phyloP scores from a whole-genome alignment of 2,329 filamentous ascomycete species.

The Sporothrix mexicana region DNA sequence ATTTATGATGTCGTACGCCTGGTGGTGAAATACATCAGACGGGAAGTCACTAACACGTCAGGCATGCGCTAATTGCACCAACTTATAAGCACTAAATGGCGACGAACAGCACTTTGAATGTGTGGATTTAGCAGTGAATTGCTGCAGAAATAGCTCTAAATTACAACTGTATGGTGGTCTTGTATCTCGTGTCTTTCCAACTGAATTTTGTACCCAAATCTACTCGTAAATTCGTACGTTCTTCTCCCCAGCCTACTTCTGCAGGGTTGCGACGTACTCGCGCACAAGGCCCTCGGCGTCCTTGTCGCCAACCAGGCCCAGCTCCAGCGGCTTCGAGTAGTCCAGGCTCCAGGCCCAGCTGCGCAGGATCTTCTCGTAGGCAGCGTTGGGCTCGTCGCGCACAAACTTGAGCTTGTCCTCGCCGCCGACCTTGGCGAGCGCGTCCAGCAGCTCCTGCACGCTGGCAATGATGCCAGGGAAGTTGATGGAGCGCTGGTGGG shows the following conservation, averaged over 20 bases:
- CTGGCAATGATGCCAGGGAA: slow-evolving; percentile 63
- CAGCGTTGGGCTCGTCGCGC: slow-evolving; percentile 60
- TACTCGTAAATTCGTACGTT: too few relatives aligned
- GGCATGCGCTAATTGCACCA: background rate
- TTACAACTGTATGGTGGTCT: slow-evolving; percentile 12
- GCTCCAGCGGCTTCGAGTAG: slow-evolving; percentile 54
- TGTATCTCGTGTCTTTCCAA: slow-evolving; percentile 23
- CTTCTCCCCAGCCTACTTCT: slow-evolving; percentile 29
- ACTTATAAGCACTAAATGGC: background rate
- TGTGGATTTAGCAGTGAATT: background rate
- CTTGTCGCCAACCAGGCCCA: slow-evolving; percentile 59
- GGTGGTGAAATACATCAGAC: too few relatives aligned
- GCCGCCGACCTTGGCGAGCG: slow-evolving; percentile 60
- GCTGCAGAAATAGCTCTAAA: slow-evolving; percentile 7
- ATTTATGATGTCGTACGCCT: slow-evolving; percentile 14
- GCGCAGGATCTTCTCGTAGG: slow-evolving; percentile 62
- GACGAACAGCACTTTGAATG: too few relatives aligned
- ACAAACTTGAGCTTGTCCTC: slow-evolving; percentile 59
- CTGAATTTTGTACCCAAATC: background rate
- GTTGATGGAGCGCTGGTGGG: slow-evolving; percentile 60
- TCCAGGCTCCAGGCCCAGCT: slow-evolving; percentile 66
- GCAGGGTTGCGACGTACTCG: slow-evolving; percentile 57
- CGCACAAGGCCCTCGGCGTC: slow-evolving; percentile 61
- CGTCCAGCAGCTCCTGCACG: slow-evolving; percentile 66
- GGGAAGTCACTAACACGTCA: background rate